These are phyloP conservation scores for Candolleomyces aberdarensis DNA, from an alignment of 768 basidiomycete species.

Conservation along the genomic window DNA sequence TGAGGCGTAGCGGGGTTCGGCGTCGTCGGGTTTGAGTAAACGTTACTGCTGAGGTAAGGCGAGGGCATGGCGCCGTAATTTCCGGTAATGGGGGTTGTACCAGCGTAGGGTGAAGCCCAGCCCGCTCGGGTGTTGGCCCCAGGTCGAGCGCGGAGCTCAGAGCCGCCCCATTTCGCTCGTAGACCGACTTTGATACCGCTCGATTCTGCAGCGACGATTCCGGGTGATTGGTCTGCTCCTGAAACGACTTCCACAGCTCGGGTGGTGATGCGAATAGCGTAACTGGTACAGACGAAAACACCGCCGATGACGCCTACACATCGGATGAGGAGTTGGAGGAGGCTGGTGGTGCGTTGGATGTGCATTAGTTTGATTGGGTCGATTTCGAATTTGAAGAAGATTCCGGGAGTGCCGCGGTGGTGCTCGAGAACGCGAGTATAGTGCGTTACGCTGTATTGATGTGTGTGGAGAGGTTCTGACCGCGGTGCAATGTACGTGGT, in stretches of 20 bases:
- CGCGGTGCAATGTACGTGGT: constrained; percentile 87
- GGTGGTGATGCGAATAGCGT: constrained; percentile 63
- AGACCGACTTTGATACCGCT: constrained; percentile 51
- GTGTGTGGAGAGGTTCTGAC: constrained; percentile 58
- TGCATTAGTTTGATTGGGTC: constrained; percentile 87
- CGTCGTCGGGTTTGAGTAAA: constrained; percentile 4
- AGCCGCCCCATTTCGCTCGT: constrained; percentile 67
- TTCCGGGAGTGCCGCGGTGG: constrained; percentile 81
- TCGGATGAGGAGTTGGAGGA: constrained; percentile 80
- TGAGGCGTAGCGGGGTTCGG: constrained; percentile 16
- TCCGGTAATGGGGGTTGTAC: constrained; percentile 29
- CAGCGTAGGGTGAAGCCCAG: constrained; percentile 32
- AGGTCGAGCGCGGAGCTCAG: constrained; percentile 58
- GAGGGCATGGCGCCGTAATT: constrained; percentile 23
- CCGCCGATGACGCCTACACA: constrained; percentile 93
- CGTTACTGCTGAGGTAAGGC: constrained; percentile 22
- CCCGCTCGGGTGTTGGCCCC: constrained; percentile 60
- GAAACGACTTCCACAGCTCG: constrained; percentile 68
- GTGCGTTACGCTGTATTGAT: constrained; percentile 95
- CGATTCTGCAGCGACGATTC: constrained; percentile 64
- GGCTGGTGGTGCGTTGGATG: constrained; percentile 81
- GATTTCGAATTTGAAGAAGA: constrained; percentile 98
- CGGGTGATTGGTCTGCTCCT: constrained; percentile 42
- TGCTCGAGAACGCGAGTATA: constrained; percentile 76
- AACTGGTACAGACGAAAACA: constrained; percentile 81